Conservation (phyloP, 257 asterid genomes). For the Cordia subcordata region DNA sequence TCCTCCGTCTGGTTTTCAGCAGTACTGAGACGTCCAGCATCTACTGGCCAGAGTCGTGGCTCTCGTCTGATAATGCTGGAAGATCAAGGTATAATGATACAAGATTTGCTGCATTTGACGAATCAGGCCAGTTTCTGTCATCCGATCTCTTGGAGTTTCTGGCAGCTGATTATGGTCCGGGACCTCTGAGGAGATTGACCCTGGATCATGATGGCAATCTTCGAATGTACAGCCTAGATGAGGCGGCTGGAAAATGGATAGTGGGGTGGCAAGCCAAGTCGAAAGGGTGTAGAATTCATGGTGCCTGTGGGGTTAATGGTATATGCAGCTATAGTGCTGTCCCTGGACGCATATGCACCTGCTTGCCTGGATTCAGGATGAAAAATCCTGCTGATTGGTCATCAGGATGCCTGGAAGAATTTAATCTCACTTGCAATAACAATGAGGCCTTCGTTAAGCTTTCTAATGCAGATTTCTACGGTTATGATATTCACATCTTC, state of each 20-base stretch:
- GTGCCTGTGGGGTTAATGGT: no score
- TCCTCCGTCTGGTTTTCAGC: slow-evolving; percentile 9
- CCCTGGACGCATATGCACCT: neutral
- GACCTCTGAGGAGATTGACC: slow-evolving; percentile 11
- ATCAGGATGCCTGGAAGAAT: neutral
- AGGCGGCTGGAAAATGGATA: neutral
- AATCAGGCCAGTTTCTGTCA: slow-evolving; percentile 9
- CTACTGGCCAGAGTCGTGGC: slow-evolving; percentile 17
- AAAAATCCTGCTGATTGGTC: slow-evolving; percentile 1
- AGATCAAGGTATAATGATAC: slow-evolving; percentile 11
- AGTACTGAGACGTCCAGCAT: slow-evolving; percentile 6
- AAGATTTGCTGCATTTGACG: slow-evolving; percentile 12
- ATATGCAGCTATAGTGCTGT: no score
- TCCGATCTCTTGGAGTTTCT: slow-evolving; percentile 5
- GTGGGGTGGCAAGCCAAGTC: slow-evolving; percentile 1
- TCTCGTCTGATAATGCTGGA: neutral
- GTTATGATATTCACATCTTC: neutral
- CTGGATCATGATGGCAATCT: slow-evolving; percentile 1
- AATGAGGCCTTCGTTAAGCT: neutral
- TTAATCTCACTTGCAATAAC: neutral
- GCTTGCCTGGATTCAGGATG: neutral
- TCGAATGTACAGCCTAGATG: neutral
- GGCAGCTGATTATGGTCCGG: slow-evolving; percentile 11
- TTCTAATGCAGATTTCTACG: neutral
- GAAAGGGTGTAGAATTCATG: neutral